Conservation (phyloP, 345 rosid genomes). For the Durio zibethinus region DNA sequence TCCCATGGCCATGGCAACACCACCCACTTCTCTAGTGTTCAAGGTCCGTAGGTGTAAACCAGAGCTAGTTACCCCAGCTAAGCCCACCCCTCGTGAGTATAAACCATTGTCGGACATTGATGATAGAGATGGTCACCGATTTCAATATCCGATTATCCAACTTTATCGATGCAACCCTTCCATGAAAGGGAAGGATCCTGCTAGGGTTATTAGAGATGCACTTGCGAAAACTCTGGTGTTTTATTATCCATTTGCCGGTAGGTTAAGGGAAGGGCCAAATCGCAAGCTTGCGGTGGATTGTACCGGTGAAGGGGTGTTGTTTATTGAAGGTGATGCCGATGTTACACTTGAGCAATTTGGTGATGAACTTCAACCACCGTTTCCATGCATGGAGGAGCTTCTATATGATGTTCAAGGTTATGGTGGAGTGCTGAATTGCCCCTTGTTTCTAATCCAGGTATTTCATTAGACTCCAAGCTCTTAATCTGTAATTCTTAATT, state of each 20-base stretch:
- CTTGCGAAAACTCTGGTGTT: conserved; percentile 23
- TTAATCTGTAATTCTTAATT: too few relatives aligned
- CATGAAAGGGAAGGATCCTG: conserved; percentile 21
- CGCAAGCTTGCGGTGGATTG: conserved; percentile 34
- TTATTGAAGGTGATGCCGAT: conserved; percentile 40
- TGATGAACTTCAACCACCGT: conserved; percentile 31
- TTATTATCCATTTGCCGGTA: conserved; percentile 34
- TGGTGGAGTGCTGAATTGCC: conserved; percentile 23
- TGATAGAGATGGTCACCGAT: conserved; percentile 37
- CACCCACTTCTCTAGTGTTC: conserved; percentile 19
- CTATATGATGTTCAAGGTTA: conserved; percentile 26
- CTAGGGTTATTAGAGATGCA: conserved; percentile 24
- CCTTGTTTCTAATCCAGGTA: conserved; percentile 36
- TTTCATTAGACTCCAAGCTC: background rate
- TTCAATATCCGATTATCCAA: conserved; percentile 23
- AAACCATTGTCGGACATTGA: conserved; percentile 42
- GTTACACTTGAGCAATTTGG: conserved; percentile 28
- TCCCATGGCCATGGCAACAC: background rate
- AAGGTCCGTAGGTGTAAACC: conserved; percentile 27
- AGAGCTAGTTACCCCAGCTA: conserved; percentile 31
- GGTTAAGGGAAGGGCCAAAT: conserved; percentile 34
- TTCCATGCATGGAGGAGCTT: conserved; percentile 35
- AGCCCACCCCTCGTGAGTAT: conserved; percentile 33
- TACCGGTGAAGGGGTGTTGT: conserved; percentile 36
- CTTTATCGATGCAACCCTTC: conserved; percentile 24